Conservation (phyloP, 176 grass and related monocot genomes). For the Oropetium thomaeum region DNA sequence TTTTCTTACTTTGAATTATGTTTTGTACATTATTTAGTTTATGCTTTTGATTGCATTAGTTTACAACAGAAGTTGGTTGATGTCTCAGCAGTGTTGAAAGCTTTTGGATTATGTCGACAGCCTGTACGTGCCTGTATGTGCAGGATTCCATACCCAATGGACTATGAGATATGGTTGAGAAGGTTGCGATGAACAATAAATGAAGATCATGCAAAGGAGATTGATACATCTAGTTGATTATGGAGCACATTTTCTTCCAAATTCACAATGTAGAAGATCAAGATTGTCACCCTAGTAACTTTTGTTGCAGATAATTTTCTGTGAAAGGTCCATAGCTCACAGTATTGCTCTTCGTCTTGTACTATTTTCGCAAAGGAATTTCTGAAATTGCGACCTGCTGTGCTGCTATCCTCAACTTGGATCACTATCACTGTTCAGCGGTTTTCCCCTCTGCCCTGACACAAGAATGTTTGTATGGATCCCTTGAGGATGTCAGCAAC, state of each 20-base stretch:
- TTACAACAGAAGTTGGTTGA: conserved; percentile 95
- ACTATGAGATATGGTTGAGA: conserved; percentile 98
- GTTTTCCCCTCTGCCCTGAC: background rate
- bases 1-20: too few species aligned
- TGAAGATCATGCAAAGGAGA: conserved; percentile 94
- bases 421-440: conserved; percentile 22
- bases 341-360: background rate
- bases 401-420: conserved; percentile 47
- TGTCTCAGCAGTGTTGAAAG: conserved; percentile 88
- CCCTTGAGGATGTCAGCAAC: conserved; percentile 51
- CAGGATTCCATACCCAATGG: conserved; percentile 89
- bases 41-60: too few species aligned
- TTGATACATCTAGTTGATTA: conserved; percentile 56
- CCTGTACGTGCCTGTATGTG: too few species aligned
- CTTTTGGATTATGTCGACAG: conserved; percentile 99
- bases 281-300: background rate
- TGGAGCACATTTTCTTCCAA: conserved; percentile 16
- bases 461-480: conserved; percentile 23
- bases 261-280: conserved; percentile 29
- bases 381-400: conserved; percentile 36
- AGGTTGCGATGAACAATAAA: conserved; percentile 73
- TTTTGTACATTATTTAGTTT: background rate
- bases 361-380: conserved; percentile 5
- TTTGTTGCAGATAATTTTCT: conserved; percentile 62
- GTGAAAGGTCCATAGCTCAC: conserved; percentile 56